Evolutionary conservation across 441 rosid species (phyloP).

Genomic region (Populus hybrid): DNA sequence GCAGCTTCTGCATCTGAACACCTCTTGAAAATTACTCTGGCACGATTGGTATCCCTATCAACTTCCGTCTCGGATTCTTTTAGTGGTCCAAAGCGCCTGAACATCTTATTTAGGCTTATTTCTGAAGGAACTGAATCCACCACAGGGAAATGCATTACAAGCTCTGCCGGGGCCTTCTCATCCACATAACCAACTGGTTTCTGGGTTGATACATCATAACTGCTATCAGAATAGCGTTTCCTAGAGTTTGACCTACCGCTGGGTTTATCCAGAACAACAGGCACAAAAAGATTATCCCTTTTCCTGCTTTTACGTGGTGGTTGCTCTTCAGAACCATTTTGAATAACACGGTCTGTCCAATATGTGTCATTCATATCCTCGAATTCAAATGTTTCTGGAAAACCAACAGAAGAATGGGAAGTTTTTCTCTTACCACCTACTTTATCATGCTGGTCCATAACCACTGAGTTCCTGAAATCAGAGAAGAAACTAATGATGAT

Average conservation of each 20-base stretch:
- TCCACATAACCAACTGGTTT: slow-evolving; percentile 52
- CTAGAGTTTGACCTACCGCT: slow-evolving; percentile 53
- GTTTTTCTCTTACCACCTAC: slow-evolving; percentile 40
- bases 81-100: slow-evolving; percentile 78
- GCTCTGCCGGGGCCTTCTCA: slow-evolving; percentile 82
- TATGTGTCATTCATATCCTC: slow-evolving; percentile 92
- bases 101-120: slow-evolving; percentile 73
- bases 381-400: slow-evolving; percentile 76
- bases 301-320: slow-evolving; percentile 34
- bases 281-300: slow-evolving; percentile 45
- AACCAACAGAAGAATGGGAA: slow-evolving; percentile 32
- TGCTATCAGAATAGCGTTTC: slow-evolving; percentile 56
- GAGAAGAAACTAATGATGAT: slow-evolving; percentile 61
- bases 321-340: slow-evolving; percentile 84
- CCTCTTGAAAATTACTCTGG: slow-evolving; percentile 83
- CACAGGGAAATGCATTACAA: slow-evolving; percentile 73
- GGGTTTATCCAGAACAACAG: slow-evolving; percentile 47
- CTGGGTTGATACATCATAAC: slow-evolving; percentile 29
- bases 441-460: slow-evolving; percentile 43
- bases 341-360: slow-evolving; percentile 89
- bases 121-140: slow-evolving; percentile 72
- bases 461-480: slow-evolving; percentile 63
- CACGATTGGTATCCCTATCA: slow-evolving; percentile 68
- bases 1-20: slow-evolving; percentile 81
- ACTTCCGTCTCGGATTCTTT: slow-evolving; percentile 76